phyloP scores from a whole-genome alignment of 352 stramenopile species.

The Chrysophaeum taylorii region DNA sequence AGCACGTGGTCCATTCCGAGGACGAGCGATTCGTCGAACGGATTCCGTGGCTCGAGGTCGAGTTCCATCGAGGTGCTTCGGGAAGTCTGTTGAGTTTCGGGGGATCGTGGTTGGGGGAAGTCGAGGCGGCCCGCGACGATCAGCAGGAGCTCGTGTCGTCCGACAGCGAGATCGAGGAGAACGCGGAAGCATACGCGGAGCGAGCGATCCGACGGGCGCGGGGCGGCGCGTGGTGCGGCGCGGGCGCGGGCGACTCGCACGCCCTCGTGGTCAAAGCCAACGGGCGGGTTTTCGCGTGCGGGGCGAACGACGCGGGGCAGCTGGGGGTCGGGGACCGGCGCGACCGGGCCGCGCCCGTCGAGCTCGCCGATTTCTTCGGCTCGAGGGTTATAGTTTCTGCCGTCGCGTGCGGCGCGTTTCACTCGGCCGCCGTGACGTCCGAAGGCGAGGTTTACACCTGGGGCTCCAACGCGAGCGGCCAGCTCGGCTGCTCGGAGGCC shows the following conservation, averaged over 20 bases:
- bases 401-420: neutral
- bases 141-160: too few relatives aligned
- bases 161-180: too few relatives aligned
- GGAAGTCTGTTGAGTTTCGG: too few relatives aligned
- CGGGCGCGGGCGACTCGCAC: neutral
- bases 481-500: neutral
- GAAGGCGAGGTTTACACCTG: neutral
- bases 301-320: slow-evolving; percentile 18
- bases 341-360: neutral
- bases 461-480: neutral
- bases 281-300: slow-evolving; percentile 18
- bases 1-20: too few relatives aligned
- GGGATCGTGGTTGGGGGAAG: too few relatives aligned
- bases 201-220: too few relatives aligned
- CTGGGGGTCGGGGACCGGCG: slow-evolving; percentile 17
- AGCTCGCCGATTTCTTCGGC: neutral
- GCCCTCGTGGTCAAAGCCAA: neutral
- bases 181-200: too few relatives aligned
- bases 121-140: too few relatives aligned
- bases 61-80: too few relatives aligned
- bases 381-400: neutral
- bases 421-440: neutral
- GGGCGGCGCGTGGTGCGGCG: too few relatives aligned
- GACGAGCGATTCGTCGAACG: too few relatives aligned
- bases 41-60: too few relatives aligned